These are phyloP conservation scores for Penicillium coffeae DNA, from an alignment of 495 filamentous ascomycete genomes.

Conservation along the genomic window DNA sequence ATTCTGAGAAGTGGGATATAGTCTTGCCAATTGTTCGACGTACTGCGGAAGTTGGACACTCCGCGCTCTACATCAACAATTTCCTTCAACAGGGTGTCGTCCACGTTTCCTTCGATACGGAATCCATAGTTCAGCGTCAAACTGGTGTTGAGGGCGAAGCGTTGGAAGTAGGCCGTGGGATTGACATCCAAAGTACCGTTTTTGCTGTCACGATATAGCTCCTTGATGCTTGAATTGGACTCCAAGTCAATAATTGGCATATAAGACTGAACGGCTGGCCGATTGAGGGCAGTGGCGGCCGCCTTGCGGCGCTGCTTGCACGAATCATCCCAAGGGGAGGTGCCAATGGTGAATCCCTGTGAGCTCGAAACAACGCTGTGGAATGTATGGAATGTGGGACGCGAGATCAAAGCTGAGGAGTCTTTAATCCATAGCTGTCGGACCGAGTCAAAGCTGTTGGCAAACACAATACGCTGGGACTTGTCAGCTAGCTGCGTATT, in stretches of 20 bases:
- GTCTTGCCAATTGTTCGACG: conserved; percentile 68
- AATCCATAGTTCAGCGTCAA: conserved; percentile 65
- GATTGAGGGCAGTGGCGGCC: conserved; percentile 66
- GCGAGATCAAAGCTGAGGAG: conserved; percentile 64
- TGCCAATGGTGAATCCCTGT: conserved; percentile 71
- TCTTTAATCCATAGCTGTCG: conserved; percentile 69
- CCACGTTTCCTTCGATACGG: conserved; percentile 55
- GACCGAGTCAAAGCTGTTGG: conserved; percentile 66
- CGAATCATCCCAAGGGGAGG: conserved; percentile 70
- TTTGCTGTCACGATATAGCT: conserved; percentile 54
- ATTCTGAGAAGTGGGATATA: conserved; percentile 62
- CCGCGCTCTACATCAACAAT: conserved; percentile 61
- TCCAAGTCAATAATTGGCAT: conserved; percentile 73
- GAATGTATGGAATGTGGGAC: conserved; percentile 68
- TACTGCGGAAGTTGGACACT: conserved; percentile 61
- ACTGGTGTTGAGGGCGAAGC: conserved; percentile 63
- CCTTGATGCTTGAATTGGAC: conserved; percentile 59
- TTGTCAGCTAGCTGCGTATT: neutral
- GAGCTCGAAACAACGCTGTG: conserved; percentile 66
- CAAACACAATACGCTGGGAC: conserved; percentile 60
- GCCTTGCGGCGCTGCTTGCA: conserved; percentile 69
- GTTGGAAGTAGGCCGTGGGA: conserved; percentile 62
- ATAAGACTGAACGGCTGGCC: conserved; percentile 61
- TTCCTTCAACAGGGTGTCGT: conserved; percentile 56
- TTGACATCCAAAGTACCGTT: conserved; percentile 59